These are phyloP conservation scores for Aspergillus indologenus DNA, from an alignment of 495 filamentous ascomycete genomes.

Conservation along the genomic window DNA sequence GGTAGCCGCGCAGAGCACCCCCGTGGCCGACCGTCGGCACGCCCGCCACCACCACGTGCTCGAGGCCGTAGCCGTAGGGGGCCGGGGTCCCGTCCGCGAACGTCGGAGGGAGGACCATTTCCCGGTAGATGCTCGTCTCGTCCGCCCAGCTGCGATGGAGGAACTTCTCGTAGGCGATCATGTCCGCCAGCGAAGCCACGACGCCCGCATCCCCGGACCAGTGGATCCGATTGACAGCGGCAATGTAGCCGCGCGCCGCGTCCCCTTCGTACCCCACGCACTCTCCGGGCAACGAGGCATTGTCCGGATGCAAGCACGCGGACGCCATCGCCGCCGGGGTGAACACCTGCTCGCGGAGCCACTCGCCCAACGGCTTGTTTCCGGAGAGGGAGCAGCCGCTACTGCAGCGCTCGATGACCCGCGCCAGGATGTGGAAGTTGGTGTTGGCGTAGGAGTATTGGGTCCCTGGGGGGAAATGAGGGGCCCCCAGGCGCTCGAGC, in stretches of 20 bases:
- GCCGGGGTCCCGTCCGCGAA: constrained; percentile 25
- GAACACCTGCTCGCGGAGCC: constrained; percentile 27
- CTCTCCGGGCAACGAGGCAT: constrained; percentile 23
- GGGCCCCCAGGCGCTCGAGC: constrained; percentile 23
- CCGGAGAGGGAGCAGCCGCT: background rate
- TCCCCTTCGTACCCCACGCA: constrained; percentile 34
- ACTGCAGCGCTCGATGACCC: constrained; percentile 27
- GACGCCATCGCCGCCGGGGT: constrained; percentile 30
- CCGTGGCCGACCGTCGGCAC: constrained; percentile 23
- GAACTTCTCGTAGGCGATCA: constrained; percentile 35
- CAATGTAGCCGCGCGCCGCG: constrained; percentile 18
- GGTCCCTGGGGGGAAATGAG: constrained; percentile 30
- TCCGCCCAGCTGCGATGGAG: constrained; percentile 22
- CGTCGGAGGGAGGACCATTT: constrained; percentile 11
- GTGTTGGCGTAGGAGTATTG: constrained; percentile 33
- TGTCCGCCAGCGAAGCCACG: constrained; percentile 32
- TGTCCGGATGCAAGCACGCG: constrained; percentile 27
- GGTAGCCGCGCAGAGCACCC: constrained; percentile 33
- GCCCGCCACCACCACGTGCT: constrained; percentile 8
- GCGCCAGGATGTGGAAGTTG: constrained; percentile 30
- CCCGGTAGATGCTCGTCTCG: constrained; percentile 26
- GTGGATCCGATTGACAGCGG: constrained; percentile 29
- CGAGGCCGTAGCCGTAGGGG: constrained; percentile 26
- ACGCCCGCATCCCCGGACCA: constrained; percentile 39
- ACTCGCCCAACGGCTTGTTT: constrained; percentile 17